Evolutionary conservation across 2,329 filamentous ascomycete genomes (phyloP), one percentile per base, ranked within the genome.

Genomic region (Bipolaris gigantea): DNA sequence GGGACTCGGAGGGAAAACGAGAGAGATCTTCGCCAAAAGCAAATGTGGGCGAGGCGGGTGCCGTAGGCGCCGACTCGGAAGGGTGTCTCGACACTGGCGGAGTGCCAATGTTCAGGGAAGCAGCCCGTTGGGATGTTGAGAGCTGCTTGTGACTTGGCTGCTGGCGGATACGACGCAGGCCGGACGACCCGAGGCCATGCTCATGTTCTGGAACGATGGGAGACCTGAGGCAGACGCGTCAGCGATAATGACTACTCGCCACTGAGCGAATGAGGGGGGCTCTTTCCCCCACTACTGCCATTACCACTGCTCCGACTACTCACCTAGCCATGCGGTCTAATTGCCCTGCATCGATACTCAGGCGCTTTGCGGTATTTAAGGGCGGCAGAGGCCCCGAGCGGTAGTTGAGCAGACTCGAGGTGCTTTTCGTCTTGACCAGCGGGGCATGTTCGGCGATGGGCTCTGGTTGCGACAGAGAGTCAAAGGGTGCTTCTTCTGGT

Each of bases 141-240:
- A 55, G 48, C 25, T 55, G 51, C 13, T 63, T 47, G 80, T 73
- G 87, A 79, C 85, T 83, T 56, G 89, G 88, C 68, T 92, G 88
- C 75, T 97, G 93, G 73, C 94, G 89, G 74, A 99, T 99, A 68
- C 94, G 89, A 72, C 92, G 89, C 70, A 99, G 83, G 63, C 94
- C 92, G 52, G 91, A 95, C 40, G 88, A 83, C 50, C 90, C 90
- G 59, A 94, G 78, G 65, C 90, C 90, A 81, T 94, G 89, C 70
- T 96, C 92, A 77, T 93, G 90, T 76, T 93, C 92, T 62, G 86
- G 82, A 72, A 95, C 84, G 71, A 96, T 83, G 69, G 91, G 85
- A 69, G 90, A 90, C 80, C 90, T 95, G 66, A 55, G 19, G 47
- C 43, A 46, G 16, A 42, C 52, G 48, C 52, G 59, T 64, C 52